These are phyloP conservation scores for Aspergillus indologenus DNA, from an alignment of 495 filamentous ascomycete species.

Conservation along the genomic window DNA sequence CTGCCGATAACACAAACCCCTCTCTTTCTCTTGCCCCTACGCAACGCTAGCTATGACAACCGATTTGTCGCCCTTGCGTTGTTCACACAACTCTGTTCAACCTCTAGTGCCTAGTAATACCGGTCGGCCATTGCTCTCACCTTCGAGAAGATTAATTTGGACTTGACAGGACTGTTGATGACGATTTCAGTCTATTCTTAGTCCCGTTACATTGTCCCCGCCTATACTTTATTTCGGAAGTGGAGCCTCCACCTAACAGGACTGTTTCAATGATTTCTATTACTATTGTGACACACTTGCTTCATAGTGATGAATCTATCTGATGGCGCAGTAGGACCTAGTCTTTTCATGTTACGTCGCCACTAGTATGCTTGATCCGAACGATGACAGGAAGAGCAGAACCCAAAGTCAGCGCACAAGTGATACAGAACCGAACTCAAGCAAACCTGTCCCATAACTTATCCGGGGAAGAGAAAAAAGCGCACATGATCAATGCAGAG, in stretches of 20 bases:
- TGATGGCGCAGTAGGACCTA: too few species aligned
- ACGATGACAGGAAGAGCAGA: neutral
- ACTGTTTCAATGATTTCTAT: too few species aligned
- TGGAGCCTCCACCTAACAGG: too few species aligned
- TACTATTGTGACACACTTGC: too few species aligned
- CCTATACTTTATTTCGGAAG: too few species aligned
- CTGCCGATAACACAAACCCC: conserved; percentile 8
- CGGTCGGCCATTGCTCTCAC: neutral
- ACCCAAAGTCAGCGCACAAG: neutral
- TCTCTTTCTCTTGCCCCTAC: neutral
- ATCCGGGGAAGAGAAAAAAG: neutral
- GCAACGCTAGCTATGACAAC: neutral
- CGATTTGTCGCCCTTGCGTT: conserved; percentile 6
- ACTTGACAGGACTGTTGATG: neutral
- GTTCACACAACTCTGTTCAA: neutral
- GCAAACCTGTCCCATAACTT: neutral
- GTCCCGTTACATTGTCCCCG: too few species aligned
- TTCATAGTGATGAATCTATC: too few species aligned
- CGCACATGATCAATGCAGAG: neutral
- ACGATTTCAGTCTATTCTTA: neutral
- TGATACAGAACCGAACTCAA: neutral
- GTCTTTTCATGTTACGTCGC: too few species aligned
- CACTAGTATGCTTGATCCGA: too few species aligned
- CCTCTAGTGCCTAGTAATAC: neutral
- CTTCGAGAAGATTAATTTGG: neutral